These are phyloP conservation scores for Ceratobasidium theobromae DNA, from an alignment of 1,284 basidiomycete genomes.

Conservation along the genomic window DNA sequence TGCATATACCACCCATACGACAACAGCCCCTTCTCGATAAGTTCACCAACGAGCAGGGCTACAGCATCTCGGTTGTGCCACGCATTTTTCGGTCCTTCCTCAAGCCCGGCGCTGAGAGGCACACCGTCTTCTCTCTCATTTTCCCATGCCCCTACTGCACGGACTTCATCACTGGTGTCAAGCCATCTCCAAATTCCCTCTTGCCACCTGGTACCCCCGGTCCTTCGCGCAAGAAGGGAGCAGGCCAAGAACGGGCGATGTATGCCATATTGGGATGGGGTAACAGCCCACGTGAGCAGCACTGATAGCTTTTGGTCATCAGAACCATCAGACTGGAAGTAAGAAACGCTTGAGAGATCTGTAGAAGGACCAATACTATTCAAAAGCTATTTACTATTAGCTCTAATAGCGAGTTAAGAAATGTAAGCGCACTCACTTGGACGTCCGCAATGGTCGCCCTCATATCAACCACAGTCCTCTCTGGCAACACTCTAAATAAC, in stretches of 20 bases:
- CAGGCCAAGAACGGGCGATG: constrained; percentile 82
- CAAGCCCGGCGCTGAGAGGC: constrained; percentile 53
- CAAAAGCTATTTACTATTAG: constrained; percentile 55
- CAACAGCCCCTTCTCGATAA: constrained; percentile 74
- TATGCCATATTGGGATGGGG: constrained; percentile 78
- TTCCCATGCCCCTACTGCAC: constrained; percentile 21
- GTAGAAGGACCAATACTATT: constrained; percentile 77
- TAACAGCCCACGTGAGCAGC: constrained; percentile 85
- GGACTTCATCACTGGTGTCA: constrained; percentile 8
- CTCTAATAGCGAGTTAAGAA: not conserved
- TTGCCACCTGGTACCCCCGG: constrained; percentile 62
- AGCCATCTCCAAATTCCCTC: constrained; percentile 45
- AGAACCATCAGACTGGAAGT: constrained; percentile 51
- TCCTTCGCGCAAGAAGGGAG: constrained; percentile 72
- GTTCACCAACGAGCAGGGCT: constrained; percentile 75
- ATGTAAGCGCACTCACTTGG: constrained; percentile 50
- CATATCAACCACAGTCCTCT: constrained; percentile 57
- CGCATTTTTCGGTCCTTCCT: constrained; percentile 63
- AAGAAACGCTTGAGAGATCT: constrained; percentile 61
- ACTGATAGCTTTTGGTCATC: constrained; percentile 68
- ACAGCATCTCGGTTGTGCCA: constrained; percentile 77
- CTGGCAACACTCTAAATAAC: constrained; percentile 66
- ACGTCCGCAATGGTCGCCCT: constrained; percentile 72
- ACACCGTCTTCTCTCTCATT: constrained; percentile 47
- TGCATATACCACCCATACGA: constrained; percentile 85